phyloP scores from a whole-genome alignment of 129 eudicot species.

The Artemisia argyi region DNA sequence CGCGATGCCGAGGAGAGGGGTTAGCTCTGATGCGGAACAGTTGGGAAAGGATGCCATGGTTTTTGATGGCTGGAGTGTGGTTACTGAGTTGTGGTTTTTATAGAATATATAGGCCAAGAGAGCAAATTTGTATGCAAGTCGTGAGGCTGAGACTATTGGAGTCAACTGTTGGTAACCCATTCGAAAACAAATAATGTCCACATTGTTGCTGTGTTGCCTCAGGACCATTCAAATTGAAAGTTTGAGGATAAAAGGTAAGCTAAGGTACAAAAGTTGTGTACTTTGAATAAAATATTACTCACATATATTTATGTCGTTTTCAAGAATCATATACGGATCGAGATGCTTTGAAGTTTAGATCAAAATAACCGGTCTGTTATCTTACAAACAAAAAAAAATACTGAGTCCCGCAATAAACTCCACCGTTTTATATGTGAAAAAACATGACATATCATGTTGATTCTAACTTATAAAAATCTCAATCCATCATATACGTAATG shows the following conservation, averaged over 20 bases:
- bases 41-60: constrained; percentile 22
- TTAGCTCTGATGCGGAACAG: constrained; percentile 22
- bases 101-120: background rate
- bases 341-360: accelerated
- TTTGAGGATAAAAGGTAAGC: background rate
- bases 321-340: too few relatives aligned
- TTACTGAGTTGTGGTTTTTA: constrained; percentile 6
- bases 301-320: background rate
- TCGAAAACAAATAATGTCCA: constrained; percentile 20
- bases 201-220: constrained; percentile 19
- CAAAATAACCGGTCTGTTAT: accelerated
- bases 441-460: too few relatives aligned
- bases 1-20: constrained; percentile 31
- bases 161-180: constrained; percentile 19
- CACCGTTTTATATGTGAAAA: too few relatives aligned
- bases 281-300: background rate
- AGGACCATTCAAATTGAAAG: constrained; percentile 22
- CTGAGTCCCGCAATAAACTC: too few relatives aligned
- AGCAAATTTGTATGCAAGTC: constrained; percentile 5
- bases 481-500: too few relatives aligned
- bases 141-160: constrained; percentile 8
- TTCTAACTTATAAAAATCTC: too few relatives aligned
- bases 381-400: too few relatives aligned
- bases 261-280: background rate
- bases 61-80: constrained; percentile 6